phyloP scores from a whole-genome alignment of 2,329 filamentous ascomycete genomes.

The Ceratocystis variospora region DNA sequence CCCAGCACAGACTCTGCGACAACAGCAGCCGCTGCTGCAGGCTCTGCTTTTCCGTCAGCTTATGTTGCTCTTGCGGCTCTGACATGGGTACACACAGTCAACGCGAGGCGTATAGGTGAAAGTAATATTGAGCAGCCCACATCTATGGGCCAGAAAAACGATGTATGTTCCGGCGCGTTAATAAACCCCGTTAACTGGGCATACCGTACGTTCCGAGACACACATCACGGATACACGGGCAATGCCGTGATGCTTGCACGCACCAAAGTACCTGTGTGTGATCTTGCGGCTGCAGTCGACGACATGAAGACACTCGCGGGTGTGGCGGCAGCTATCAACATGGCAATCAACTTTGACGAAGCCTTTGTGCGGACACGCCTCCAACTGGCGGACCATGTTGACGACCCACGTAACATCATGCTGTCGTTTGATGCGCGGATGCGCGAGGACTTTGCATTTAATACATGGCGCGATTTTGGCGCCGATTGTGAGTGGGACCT shows the following conservation, averaged over 20 bases:
- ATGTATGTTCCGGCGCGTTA: conserved; percentile 21
- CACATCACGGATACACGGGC: conserved; percentile 28
- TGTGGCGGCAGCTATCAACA: conserved; percentile 25
- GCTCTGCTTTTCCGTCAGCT: conserved; percentile 24
- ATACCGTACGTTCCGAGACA: conserved; percentile 26
- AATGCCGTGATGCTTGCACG: conserved; percentile 31
- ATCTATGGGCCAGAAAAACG: background rate
- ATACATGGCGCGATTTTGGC: conserved; percentile 34
- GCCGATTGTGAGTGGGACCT: conserved; percentile 29
- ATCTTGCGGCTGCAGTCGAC: conserved; percentile 22
- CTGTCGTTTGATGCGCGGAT: conserved; percentile 31
- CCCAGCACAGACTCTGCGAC: background rate
- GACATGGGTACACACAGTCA: conserved; percentile 30
- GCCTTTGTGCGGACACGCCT: conserved; percentile 29
- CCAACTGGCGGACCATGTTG: conserved; percentile 27
- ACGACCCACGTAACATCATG: conserved; percentile 31
- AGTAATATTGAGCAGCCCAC: background rate
- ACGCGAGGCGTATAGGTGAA: conserved; percentile 24
- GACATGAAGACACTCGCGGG: conserved; percentile 23
- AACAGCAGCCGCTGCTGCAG: background rate
- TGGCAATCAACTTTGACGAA: conserved; percentile 27
- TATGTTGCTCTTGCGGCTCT: conserved; percentile 31
- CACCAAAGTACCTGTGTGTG: conserved; percentile 23
- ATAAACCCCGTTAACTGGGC: conserved; percentile 34
- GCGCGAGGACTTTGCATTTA: conserved; percentile 30